Conservation (phyloP, 345 rosid species). For the Brassica nigra region DNA sequence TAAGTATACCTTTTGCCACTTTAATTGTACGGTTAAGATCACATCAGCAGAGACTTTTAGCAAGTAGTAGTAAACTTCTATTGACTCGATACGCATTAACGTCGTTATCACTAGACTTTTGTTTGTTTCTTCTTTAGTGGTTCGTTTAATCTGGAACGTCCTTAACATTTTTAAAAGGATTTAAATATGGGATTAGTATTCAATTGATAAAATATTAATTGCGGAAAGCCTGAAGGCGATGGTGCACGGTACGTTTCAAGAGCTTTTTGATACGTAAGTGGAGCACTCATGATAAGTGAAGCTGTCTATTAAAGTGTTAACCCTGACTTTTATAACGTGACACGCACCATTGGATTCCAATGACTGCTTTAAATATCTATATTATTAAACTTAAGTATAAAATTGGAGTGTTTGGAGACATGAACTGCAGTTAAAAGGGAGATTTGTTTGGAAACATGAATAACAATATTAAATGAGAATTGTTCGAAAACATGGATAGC, state of each 20-base stretch:
- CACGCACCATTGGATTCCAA: constrained; percentile 35
- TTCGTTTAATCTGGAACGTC: constrained; percentile 40
- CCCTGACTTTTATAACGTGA: constrained; percentile 18
- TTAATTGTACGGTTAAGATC: constrained; percentile 36
- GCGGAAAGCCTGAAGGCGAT: constrained; percentile 23
- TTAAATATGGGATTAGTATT: constrained; percentile 2
- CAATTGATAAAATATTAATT: constrained; percentile 9
- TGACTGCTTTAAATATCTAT: constrained; percentile 5
- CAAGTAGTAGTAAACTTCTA: not conserved
- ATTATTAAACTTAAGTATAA: too few relatives aligned
- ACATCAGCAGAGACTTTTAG: constrained; percentile 22
- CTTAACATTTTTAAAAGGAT: not conserved
- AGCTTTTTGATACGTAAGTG: constrained; percentile 44
- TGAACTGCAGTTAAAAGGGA: too few relatives aligned
- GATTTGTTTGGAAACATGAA: too few relatives aligned
- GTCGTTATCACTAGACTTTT: constrained; percentile 34
- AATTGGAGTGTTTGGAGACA: too few relatives aligned
- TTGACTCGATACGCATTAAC: constrained; percentile 37
- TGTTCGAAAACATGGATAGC: too few relatives aligned
- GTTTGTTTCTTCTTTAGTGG: constrained; percentile 19
- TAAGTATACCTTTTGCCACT: constrained; percentile 18
- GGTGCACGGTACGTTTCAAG: not conserved
- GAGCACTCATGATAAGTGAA: constrained; percentile 46
- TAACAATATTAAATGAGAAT: too few relatives aligned
- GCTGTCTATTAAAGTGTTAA: constrained; percentile 35